Evolutionary conservation across 805 yeast species (phyloP).

Genomic region (Vanderwaltozyma yarrowii): DNA sequence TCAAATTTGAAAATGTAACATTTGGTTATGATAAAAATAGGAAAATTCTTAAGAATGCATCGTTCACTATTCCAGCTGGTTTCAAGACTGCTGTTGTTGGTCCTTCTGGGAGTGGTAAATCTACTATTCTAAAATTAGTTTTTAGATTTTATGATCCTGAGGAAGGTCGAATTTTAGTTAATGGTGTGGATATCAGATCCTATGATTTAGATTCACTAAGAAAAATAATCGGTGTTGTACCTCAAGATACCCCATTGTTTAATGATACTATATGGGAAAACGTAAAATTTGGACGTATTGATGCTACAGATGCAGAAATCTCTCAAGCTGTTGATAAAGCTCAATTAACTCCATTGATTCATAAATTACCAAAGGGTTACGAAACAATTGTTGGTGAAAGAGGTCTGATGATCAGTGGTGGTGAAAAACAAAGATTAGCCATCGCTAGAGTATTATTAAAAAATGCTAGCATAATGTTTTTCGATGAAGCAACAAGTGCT

Average conservation of each 20-base stretch:
- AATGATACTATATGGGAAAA: constrained; percentile 85
- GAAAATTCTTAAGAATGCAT: constrained; percentile 70
- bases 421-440: constrained; percentile 93
- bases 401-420: constrained; percentile 99
- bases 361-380: constrained; percentile 71
- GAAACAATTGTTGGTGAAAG: constrained; percentile 89
- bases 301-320: constrained; percentile 67
- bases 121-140: constrained; percentile 72
- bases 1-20: constrained; percentile 79
- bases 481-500: constrained; percentile 96
- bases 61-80: constrained; percentile 85
- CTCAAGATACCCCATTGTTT: constrained; percentile 94
- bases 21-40: constrained; percentile 88
- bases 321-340: constrained; percentile 54
- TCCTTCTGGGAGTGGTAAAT: constrained; percentile 92
- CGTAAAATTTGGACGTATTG: constrained; percentile 72
- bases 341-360: constrained; percentile 50
- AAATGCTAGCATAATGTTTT: constrained; percentile 80
- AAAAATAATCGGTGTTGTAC: constrained; percentile 77
- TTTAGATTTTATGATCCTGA: constrained; percentile 85
- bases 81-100: constrained; percentile 90
- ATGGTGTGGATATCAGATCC: constrained; percentile 77
- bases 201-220: constrained; percentile 71
- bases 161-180: constrained; percentile 68
- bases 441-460: constrained; percentile 85